Evolutionary conservation across 495 filamentous ascomycete genomes (phyloP).

Genomic region (Gamarada debralockiae): DNA sequence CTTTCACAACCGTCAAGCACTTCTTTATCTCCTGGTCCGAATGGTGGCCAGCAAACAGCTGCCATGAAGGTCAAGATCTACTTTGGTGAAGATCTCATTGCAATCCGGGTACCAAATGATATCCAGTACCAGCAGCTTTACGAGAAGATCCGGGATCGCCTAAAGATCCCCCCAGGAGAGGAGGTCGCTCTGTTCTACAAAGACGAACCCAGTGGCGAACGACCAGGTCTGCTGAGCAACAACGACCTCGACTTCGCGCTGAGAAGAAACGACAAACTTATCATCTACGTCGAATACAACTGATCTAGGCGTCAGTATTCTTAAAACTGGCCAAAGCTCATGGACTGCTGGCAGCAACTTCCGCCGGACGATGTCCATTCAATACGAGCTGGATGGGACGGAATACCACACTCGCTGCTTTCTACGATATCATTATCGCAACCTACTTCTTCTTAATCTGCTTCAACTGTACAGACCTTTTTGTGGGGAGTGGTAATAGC

Average conservation of each 20-base stretch:
- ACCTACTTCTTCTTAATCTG: constrained; percentile 20
- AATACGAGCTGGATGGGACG: constrained; percentile 12
- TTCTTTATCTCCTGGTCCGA: constrained; percentile 44
- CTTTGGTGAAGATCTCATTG: constrained; percentile 85
- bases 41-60: constrained; percentile 13
- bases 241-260: constrained; percentile 77
- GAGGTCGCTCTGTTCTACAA: constrained; percentile 77
- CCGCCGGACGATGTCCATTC: constrained; percentile 11
- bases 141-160: constrained; percentile 73
- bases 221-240: constrained; percentile 70
- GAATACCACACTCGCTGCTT: constrained; percentile 4
- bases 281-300: constrained; percentile 65
- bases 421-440: background rate
- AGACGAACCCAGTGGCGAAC: constrained; percentile 76
- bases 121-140: constrained; percentile 74
- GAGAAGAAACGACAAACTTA: constrained; percentile 79
- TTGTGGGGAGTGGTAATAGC: constrained; percentile 15
- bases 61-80: constrained; percentile 91
- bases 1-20: constrained; percentile 65
- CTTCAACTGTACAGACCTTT: constrained; percentile 25
- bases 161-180: constrained; percentile 61
- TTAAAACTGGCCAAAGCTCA: background rate
- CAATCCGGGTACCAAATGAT: constrained; percentile 80
- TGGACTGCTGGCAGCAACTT: constrained; percentile 12
- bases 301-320: background rate